Evolutionary conservation across 331 rosid genomes (phyloP), one percentile per base, ranked within the genome.

Genomic region (Rhamnella rubrinervis): DNA sequence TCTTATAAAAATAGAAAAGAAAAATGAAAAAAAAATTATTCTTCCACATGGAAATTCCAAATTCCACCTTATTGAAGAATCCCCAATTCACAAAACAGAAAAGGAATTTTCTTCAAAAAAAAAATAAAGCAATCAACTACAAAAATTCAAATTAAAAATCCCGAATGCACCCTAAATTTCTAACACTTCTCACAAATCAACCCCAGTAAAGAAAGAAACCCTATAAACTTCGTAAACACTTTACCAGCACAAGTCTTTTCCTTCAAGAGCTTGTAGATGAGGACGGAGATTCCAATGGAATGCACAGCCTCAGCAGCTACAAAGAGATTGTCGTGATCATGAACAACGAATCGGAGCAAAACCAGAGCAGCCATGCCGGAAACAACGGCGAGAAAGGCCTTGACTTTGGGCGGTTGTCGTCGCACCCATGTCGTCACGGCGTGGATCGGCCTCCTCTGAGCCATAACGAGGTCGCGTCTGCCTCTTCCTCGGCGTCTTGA

Each of bases 221-320:
- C 65, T 21, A 6, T 14, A 12, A 13, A 21, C 52, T 65, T 14
- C 50, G 1, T 8, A 6, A 25, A 52, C 40, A n/a, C 44, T 17
- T 66, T 79, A 84, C 98, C 98, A 50, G 92, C 95, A 65, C 98
- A 92, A 15, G 98, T 87, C 83, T 75, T 89, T 84, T 92, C 96
- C 83, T 92, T 92, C 76, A 75, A 87, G 75, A 92, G 92, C 85
- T 92, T 92, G 69, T 87, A 92, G 75, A 92, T 92, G 63, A 92
- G 96, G 21, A 92, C 91, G 18, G 84, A 83, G 56, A 92, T 92
- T 73, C 98, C 98, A n/a, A 81, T 72, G 57, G 98, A 89, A 75
- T 92, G 96, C 8, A 92, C 96, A n/a, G 91, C 95, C 83, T 92
- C 98, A 6, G 96, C 91, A 16, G 92, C 95, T 35, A 87, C 95